phyloP scores from a whole-genome alignment of 495 filamentous ascomycete genomes.

The Hyaloscypha hepaticicola region DNA sequence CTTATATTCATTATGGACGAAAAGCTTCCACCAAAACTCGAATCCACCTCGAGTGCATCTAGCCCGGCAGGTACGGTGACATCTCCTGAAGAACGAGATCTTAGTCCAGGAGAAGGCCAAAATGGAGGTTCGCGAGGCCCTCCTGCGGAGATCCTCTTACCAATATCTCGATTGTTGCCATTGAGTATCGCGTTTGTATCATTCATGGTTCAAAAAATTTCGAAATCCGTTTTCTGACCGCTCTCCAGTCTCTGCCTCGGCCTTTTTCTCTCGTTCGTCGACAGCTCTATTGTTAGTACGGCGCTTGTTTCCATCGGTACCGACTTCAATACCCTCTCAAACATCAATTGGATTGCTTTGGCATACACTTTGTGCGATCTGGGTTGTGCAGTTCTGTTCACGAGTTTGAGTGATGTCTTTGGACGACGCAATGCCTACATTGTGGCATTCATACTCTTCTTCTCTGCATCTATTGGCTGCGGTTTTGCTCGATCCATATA shows the following conservation, averaged over 20 bases:
- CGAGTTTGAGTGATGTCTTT: slow-evolving; percentile 50
- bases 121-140: slow-evolving; percentile 9
- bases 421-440: slow-evolving; percentile 48
- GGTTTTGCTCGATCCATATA: slow-evolving; percentile 41
- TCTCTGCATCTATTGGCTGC: slow-evolving; percentile 51
- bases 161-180: slow-evolving; percentile 5
- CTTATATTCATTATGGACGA: too few relatives aligned
- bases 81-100: too few relatives aligned
- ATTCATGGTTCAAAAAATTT: not conserved
- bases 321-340: not conserved
- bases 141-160: slow-evolving; percentile 7
- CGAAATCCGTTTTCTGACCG: not conserved
- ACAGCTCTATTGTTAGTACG: not conserved
- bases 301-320: not conserved
- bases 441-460: slow-evolving; percentile 47
- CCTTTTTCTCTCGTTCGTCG: not conserved
- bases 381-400: slow-evolving; percentile 39
- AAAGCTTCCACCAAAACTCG: too few relatives aligned
- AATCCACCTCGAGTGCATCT: too few relatives aligned
- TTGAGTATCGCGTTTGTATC: slow-evolving; percentile 7
- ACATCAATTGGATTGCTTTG: slow-evolving; percentile 43
- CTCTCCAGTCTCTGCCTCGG: not conserved
- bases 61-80: too few relatives aligned
- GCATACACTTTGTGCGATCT: slow-evolving; percentile 46
- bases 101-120: not conserved